Evolutionary conservation across 108 stramenopile species (phyloP), one percentile per base, ranked within the genome.

Genomic region (Aurantiochytrium sp.): DNA sequence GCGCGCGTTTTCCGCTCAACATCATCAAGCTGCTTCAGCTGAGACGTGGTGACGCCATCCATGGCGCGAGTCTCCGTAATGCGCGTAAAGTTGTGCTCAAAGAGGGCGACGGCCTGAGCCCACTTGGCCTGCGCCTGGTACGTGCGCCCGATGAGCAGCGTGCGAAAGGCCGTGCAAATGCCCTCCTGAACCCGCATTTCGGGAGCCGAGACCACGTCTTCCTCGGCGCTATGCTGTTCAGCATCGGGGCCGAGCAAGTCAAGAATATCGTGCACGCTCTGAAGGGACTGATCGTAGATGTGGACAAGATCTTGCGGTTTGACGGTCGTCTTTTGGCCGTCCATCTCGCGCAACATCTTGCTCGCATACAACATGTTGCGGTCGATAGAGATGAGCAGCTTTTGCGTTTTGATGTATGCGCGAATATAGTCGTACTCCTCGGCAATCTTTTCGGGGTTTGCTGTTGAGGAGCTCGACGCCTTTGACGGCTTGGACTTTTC

Each of bases 231-330:
- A 83, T 53, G 45, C 49, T 47, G 14, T 6, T 83, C 76, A 6
- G 76, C 76, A 12, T 83, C 76, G 12, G 51, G 23, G 51, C 51
- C 76, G 49, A 83, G 45, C 76, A 83, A 19, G 28, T 47, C 76
- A 6, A 83, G 51, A 35, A 83, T 47, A 83, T 83, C 76, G 6
- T 83, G 76, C 45, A 83, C 76, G 28, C 51, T 83, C 51, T 83
- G 76, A 12, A 83, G 23, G n/a, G 51, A 14, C 45, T 25, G 51
- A 23, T 83, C 51, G 51, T 83, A 83, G 2, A 83, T 55, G 76
- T 83, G 51, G 5, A 83, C 76, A 35, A 83, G 76, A 47, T 83
- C 76, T 53, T 83, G 76, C 1, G 76, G 76, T 23, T 83, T 83
- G 51, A 28, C 76, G 12, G 76, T 25, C 25, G 76, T 45, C n/a